These are phyloP conservation scores for Citrullus amarus DNA, from an alignment of 306 rosid genomes.

Conservation along the genomic window DNA sequence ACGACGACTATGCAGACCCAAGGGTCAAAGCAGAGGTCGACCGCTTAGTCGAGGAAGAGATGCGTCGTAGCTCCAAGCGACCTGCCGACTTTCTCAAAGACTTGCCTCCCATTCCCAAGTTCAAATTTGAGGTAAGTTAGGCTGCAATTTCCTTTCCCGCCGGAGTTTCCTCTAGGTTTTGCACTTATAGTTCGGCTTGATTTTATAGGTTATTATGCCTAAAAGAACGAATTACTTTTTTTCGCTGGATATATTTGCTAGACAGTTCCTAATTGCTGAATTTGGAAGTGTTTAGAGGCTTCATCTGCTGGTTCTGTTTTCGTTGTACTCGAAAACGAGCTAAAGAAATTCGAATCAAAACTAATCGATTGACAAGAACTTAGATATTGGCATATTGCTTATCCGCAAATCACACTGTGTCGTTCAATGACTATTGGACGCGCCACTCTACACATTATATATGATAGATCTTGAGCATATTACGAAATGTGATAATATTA, in stretches of 20 bases:
- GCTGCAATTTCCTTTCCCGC: not conserved
- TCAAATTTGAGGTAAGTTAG: conserved; percentile 41
- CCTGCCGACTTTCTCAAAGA: conserved; percentile 91
- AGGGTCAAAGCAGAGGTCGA: conserved; percentile 74
- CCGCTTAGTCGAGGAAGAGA: conserved; percentile 78
- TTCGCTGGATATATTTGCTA: not conserved
- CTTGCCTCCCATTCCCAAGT: conserved; percentile 66
- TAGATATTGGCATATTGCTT: not conserved
- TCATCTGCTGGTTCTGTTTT: not conserved
- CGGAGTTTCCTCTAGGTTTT: not conserved
- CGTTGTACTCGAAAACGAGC: not conserved
- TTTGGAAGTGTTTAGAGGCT: not conserved
- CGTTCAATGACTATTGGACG: not conserved
- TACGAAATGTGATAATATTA: not conserved
- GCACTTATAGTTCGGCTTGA: not conserved
- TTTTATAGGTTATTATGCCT: not conserved
- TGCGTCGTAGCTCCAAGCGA: conserved; percentile 77
- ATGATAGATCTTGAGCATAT: not conserved
- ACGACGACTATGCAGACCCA: conserved; percentile 65
- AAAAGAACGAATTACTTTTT: not conserved
- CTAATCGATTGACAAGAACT: not conserved
- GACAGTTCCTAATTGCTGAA: not conserved
- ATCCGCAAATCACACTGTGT: not conserved
- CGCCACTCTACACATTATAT: not conserved
- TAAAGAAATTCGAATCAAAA: not conserved